Percentiles rank a stretch among this genome's conserved stretches.
phyloP scores from a whole-genome alignment of 2,329 filamentous ascomycete genomes.

The Pestalotiopsis sp. region DNA sequence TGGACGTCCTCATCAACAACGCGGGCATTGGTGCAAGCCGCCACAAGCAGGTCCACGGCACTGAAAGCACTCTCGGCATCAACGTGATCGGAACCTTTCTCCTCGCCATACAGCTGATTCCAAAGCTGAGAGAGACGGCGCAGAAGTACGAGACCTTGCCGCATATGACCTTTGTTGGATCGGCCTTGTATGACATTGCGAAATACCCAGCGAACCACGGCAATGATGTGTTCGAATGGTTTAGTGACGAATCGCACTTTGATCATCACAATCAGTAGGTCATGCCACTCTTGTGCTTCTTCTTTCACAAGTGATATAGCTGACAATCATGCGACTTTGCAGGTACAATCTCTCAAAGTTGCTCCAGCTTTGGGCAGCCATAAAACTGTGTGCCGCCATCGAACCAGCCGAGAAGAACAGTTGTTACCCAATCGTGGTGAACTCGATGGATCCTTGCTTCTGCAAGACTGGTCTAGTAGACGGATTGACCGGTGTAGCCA shows the following conservation, averaged over 20 bases:
- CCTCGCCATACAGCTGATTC: slow-evolving; percentile 30
- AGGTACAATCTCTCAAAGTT: slow-evolving; percentile 25
- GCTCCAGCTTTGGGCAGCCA: slow-evolving; percentile 17
- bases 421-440: slow-evolving; percentile 21
- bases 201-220: slow-evolving; percentile 23
- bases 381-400: slow-evolving; percentile 15
- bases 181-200: slow-evolving; percentile 22
- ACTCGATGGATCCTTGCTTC: slow-evolving; percentile 24
- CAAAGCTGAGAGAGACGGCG: slow-evolving; percentile 29
- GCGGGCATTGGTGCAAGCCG: slow-evolving; percentile 40
- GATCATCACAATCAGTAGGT: slow-evolving; percentile 17
- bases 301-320: background rate
- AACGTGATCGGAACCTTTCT: slow-evolving; percentile 33
- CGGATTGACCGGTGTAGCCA: slow-evolving; percentile 10
- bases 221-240: slow-evolving; percentile 21
- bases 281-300: background rate
- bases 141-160: slow-evolving; percentile 11
- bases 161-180: slow-evolving; percentile 20
- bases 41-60: slow-evolving; percentile 43
- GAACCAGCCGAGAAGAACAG: slow-evolving; percentile 9
- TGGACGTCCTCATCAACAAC: slow-evolving; percentile 48
- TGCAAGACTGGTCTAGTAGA: slow-evolving; percentile 21
- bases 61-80: slow-evolving; percentile 49
- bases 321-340: background rate
- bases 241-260: slow-evolving; percentile 18